A percentile compares a stretch with the other conserved stretches of the same genome.
These are phyloP conservation scores for Termitomyces sp. DNA, from an alignment of 768 basidiomycete species.

Conservation along the genomic window DNA sequence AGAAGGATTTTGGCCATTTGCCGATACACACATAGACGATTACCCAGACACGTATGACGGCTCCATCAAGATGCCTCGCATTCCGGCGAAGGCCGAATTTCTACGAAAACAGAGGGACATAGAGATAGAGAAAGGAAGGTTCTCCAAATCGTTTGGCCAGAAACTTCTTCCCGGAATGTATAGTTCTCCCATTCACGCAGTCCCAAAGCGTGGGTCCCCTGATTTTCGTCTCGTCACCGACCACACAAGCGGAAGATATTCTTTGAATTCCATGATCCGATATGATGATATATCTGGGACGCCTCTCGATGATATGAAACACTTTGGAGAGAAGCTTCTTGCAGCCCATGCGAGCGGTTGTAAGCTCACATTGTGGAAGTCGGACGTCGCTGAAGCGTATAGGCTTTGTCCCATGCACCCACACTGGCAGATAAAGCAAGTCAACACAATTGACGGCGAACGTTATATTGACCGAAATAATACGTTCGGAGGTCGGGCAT, in stretches of 20 bases:
- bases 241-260: not conserved
- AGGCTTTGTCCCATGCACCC: conserved; percentile 1
- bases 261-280: conserved; percentile 4
- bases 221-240: conserved; percentile 1
- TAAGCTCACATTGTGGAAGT: not conserved
- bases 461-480: not conserved
- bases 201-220: not conserved
- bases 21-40: not conserved
- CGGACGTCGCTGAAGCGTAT: not conserved
- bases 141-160: not conserved
- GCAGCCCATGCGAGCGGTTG: not conserved
- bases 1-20: conserved; percentile 4
- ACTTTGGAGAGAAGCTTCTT: not conserved
- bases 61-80: not conserved
- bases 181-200: not conserved
- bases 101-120: conserved; percentile 1
- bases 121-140: not conserved
- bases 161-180: not conserved
- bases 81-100: not conserved
- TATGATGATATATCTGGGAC: not conserved
- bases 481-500: not conserved
- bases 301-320: conserved; percentile 3
- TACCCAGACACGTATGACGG: not conserved
- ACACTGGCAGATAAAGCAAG: conserved; percentile 3
- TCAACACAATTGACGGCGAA: not conserved